Evolutionary conservation across 2,329 filamentous ascomycete species (phyloP).

Genomic region (Eutypella sp.): DNA sequence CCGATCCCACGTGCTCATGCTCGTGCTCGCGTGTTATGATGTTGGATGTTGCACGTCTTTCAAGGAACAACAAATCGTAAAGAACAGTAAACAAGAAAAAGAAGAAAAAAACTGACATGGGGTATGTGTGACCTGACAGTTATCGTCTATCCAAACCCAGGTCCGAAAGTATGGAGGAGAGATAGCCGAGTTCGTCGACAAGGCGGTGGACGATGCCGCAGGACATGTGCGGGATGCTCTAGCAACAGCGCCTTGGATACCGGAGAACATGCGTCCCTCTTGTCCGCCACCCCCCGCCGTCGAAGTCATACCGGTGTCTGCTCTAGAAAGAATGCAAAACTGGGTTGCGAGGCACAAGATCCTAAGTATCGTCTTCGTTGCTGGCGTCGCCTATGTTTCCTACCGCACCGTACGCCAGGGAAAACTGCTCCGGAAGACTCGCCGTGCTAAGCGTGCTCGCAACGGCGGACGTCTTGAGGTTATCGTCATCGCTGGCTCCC

Average conservation of each 20-base stretch:
- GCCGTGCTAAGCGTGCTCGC: conserved; percentile 71
- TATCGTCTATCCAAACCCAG: conserved; percentile 54
- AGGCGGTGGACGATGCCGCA: conserved; percentile 73
- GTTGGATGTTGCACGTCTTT: no score
- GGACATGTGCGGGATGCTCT: conserved; percentile 64
- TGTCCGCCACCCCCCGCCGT: conserved; percentile 38
- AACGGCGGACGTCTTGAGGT: conserved; percentile 88
- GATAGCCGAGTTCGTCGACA: conserved; percentile 75
- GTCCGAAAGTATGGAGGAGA: conserved; percentile 66
- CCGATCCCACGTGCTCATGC: no score
- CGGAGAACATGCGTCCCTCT: conserved; percentile 59
- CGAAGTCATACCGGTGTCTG: conserved; percentile 28
- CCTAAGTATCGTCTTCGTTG: conserved; percentile 64
- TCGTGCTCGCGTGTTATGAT: no score
- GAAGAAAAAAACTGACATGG: neutral
- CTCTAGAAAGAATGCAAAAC: conserved; percentile 53
- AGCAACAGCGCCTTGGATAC: conserved; percentile 66
- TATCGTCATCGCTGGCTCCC: conserved; percentile 80
- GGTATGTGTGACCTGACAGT: conserved; percentile 35
- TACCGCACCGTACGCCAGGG: conserved; percentile 47
- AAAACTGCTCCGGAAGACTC: conserved; percentile 58
- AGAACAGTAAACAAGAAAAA: no score
- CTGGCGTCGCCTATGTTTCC: conserved; percentile 62
- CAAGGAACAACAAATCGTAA: no score
- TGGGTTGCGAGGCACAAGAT: conserved; percentile 73